Conservation (phyloP, 495 filamentous ascomycete genomes). For the Letharia columbiana region DNA sequence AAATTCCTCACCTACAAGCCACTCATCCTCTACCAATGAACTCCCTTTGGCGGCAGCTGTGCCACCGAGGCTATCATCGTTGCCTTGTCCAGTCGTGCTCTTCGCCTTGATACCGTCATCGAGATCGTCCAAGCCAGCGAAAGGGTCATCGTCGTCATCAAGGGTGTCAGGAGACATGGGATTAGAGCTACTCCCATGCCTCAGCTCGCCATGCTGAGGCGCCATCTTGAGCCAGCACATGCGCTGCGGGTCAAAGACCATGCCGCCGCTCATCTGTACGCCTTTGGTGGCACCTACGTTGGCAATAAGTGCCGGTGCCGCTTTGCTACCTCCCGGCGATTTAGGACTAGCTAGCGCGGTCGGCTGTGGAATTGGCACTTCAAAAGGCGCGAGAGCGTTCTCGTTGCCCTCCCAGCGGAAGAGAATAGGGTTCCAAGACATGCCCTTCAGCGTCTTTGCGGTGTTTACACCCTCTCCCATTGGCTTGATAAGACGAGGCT, state of each 20-base stretch:
- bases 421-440: slow-evolving; percentile 82
- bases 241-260: slow-evolving; percentile 93
- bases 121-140: slow-evolving; percentile 65
- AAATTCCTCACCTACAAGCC: slow-evolving; percentile 89
- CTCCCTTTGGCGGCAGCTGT: slow-evolving; percentile 28
- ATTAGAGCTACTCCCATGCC: slow-evolving; percentile 35
- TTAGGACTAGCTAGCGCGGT: slow-evolving; percentile 32
- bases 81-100: slow-evolving; percentile 32
- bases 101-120: slow-evolving; percentile 51
- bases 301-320: slow-evolving; percentile 86
- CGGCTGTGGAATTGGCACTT: slow-evolving; percentile 37
- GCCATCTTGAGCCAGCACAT: slow-evolving; percentile 89
- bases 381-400: slow-evolving; percentile 68
- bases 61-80: slow-evolving; percentile 35
- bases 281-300: slow-evolving; percentile 65
- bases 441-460: slow-evolving; percentile 76
- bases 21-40: slow-evolving; percentile 52
- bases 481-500: slow-evolving; percentile 64
- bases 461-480: slow-evolving; percentile 53
- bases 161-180: slow-evolving; percentile 22
- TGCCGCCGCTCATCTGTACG: slow-evolving; percentile 84
- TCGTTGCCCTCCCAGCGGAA: slow-evolving; percentile 96
- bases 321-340: slow-evolving; percentile 48
- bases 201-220: slow-evolving; percentile 32
- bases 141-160: slow-evolving; percentile 65